Base-by-base conservation (phyloP, 768 basidiomycete genomes). In the Lyophyllum semitale region DNA sequence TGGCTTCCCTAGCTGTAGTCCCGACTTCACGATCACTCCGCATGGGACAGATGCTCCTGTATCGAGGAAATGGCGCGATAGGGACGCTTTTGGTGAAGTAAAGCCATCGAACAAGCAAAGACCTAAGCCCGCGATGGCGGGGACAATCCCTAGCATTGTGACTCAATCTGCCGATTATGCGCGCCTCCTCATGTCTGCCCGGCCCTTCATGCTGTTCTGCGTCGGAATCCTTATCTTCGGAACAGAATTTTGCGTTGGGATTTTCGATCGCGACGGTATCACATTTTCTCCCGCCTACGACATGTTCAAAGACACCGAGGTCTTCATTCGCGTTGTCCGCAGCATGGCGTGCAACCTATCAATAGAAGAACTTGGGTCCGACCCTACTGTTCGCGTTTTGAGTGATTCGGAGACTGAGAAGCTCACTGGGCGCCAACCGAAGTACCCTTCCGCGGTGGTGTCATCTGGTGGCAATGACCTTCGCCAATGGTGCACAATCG, bases 181-280 rank as follows among this genome's bases (percentile, higher is more conserved):
- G 7, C 63, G 68, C 23, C 68, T 68, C 12, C 61, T 64, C 53
- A 42, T 70, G 49, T 66, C 66, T 18, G 53, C 57, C 17, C 62
- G 63, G 8, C 69, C 71, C 1, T 71, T 70, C 58, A 61, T 62
- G 47, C 60, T 70, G 27, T 70, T 68, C 57, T 66, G 64, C 6
- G 54, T 69, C 33, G 64, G 62, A 30, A 35, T 70, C 11, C 59
- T 72, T 17, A 67, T 71, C 47, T 69, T 61, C 45, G 69, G 70
- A 8, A 50, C 51, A 13, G 26, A 62, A 15, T 72, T 72, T 50
- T 65, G 59, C 30, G 68, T 71, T 37, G 67, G 56, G 15, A 68
- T 71, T 37, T 70, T 68, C 48, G 70, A 71, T 48, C 67, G 67
- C 35, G 65, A 53, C 23, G 71, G 71, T 8, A 65, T 66, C 30